Conservation (phyloP, 2,329 filamentous ascomycete genomes). For the Phialocephala sp. region DNA sequence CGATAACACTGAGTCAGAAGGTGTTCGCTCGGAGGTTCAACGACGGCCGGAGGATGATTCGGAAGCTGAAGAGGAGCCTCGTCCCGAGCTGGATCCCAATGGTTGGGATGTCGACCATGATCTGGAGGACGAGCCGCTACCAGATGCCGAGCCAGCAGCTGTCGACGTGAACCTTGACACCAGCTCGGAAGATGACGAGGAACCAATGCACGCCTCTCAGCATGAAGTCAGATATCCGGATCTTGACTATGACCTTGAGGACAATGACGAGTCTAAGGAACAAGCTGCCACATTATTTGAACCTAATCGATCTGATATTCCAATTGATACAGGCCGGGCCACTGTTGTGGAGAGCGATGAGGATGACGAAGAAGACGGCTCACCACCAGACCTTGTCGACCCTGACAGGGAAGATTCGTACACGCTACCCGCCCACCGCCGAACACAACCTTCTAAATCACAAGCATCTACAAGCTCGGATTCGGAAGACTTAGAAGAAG, state of each 20-base stretch:
- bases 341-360: background rate
- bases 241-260: background rate
- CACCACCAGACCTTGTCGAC: background rate
- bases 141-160: background rate
- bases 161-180: background rate
- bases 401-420: constrained; percentile 4
- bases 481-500: constrained; percentile 12
- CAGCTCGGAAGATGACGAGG: background rate
- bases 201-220: background rate
- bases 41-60: background rate
- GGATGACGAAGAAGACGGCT: background rate
- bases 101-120: background rate
- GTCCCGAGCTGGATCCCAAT: background rate
- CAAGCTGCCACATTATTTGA: background rate
- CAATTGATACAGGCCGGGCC: background rate
- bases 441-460: constrained; percentile 4
- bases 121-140: background rate
- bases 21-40: background rate
- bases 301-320: background rate
- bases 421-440: background rate
- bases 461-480: background rate
- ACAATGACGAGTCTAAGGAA: background rate
- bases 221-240: background rate
- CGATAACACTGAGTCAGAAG: background rate
- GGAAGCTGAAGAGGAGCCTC: background rate